These are phyloP conservation scores for Hypoxylon intermedium DNA, from an alignment of 495 filamentous ascomycete species.

Conservation along the genomic window DNA sequence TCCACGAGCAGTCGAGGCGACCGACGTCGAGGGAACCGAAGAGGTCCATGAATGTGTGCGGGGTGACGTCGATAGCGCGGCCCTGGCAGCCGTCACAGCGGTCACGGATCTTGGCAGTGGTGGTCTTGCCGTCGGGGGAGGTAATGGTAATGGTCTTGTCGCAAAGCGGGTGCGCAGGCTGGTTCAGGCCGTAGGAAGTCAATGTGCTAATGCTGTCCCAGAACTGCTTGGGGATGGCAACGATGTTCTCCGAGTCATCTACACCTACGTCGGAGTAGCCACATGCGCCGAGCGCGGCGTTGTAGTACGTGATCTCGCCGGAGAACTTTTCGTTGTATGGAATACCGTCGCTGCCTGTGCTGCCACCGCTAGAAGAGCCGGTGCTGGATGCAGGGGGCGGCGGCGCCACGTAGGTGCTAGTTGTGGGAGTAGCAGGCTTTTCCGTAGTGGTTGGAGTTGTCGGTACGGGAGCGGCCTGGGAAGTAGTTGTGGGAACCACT, in stretches of 20 bases:
- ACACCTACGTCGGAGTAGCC: constrained; percentile 52
- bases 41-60: constrained; percentile 52
- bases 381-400: constrained; percentile 20
- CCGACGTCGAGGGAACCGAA: constrained; percentile 49
- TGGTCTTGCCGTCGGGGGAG: constrained; percentile 60
- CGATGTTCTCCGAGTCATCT: constrained; percentile 51
- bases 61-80: constrained; percentile 56
- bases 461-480: not conserved
- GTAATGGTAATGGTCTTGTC: constrained; percentile 69
- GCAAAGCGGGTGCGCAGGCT: constrained; percentile 67
- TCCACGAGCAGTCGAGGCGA: constrained; percentile 48
- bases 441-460: constrained; percentile 13
- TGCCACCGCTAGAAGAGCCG: constrained; percentile 22
- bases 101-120: constrained; percentile 67
- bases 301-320: constrained; percentile 58
- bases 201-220: constrained; percentile 51
- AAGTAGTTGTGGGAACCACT: constrained; percentile 19
- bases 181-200: constrained; percentile 52
- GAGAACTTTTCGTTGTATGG: constrained; percentile 29
- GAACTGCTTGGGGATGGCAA: constrained; percentile 54
- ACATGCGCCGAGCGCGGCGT: constrained; percentile 54
- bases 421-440: constrained; percentile 11
- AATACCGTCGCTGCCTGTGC: constrained; percentile 28
- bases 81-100: constrained; percentile 73
- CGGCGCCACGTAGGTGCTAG: constrained; percentile 18